Evolutionary conservation across 2,329 filamentous ascomycete species (phyloP), one percentile per base, ranked within the genome.

Genomic region (Aspergillus persii): DNA sequence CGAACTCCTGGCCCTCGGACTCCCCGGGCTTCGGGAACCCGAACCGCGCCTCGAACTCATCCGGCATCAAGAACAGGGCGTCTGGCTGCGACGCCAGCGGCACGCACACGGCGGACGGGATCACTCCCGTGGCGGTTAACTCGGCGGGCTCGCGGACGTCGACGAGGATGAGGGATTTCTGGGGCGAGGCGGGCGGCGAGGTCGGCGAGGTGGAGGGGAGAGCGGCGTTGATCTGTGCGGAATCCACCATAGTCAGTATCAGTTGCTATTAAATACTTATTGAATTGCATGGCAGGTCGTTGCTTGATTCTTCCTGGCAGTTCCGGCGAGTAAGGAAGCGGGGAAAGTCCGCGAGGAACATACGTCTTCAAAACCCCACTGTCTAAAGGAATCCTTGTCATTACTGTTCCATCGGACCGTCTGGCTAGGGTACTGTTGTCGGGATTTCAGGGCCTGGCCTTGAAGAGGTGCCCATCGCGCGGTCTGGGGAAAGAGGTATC

Each of bases 11-110:
- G 3, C 66, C 74, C 64, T 85, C 80, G 33, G 85, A 81, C 60
- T 79, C 79, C 2, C 69, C 68, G 0, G 89, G 93, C 61, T 91
- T 89, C 60, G 82, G 78, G 70, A 90, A 96, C 3, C 92, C 93
- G 75, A 92, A 93, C 15, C 88, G 80, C 61, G 92, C 90, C 71
- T 90, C 84, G 71, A 98, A 98, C 63, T 96, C 92, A 11, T 91
- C 89, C 0, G 83, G 81, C 0, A 82, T 74, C 7, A 97, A 83
- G 74, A 92, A 89, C 69, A 96, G 87, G 60, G 89, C 89, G 74
- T 97, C 92, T 1, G 92, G 88, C 47, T 87, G 83, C 5, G 87
- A 89, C 7, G 82, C 84, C 63, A 98, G 83, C 53, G 95, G 94
- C 52, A 99, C 85, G 79, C 94, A 94, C 69, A 94, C 79, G 1